Base-by-base conservation (phyloP, 805 yeast species). In the Metschnikowia noctiluminum region DNA sequence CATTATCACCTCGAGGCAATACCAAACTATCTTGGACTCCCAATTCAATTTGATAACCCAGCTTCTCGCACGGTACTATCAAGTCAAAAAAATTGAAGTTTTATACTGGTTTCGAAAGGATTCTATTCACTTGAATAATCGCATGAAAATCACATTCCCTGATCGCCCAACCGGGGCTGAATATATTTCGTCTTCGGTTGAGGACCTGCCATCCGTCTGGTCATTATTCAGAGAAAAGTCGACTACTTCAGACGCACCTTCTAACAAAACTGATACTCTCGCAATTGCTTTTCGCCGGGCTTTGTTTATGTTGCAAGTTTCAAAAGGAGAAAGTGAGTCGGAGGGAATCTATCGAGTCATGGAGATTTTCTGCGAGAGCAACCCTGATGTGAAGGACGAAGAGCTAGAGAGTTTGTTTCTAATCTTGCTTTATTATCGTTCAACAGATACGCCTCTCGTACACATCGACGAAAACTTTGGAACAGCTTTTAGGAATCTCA, bases 1-100 rank as follows among this genome's bases (percentile, higher is more conserved):
- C n/a, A 70, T 88, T 52, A 71, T 84, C 11, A 68, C 71, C 7
- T 69, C 74, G 12, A 69, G 66, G 35, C 65, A 66, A 35, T 73
- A 79, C 41, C 68, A 75, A 13, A 77, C 78, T 14, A 64, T 81
- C 48, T 78, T 85, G 47, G 84, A 85, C 46, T 75, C 77, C 56
- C 82, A 84, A 45, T 71, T 88, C 48, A 84, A 85, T 54, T 68
- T 88, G 43, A 67, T 91, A 21, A 81, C 95, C 13, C 83, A 81
- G 56, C 78, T 84, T 27, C 76, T 90, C 57, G 84, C 89, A 54
- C 82, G 98, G 62, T 92, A 88, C 66, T 89, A 82, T 63, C 97
- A 91, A 62, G 84, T 79, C 50, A 87, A 85, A 61, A 81, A 77
- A 48, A 74, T 88, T 35, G 69, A 74, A 39, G 78, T 78, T 27